Evolutionary conservation across 2,329 filamentous ascomycete genomes (phyloP), one percentile per base, ranked within the genome.

Genomic region (Epichloe brachyelytri): DNA sequence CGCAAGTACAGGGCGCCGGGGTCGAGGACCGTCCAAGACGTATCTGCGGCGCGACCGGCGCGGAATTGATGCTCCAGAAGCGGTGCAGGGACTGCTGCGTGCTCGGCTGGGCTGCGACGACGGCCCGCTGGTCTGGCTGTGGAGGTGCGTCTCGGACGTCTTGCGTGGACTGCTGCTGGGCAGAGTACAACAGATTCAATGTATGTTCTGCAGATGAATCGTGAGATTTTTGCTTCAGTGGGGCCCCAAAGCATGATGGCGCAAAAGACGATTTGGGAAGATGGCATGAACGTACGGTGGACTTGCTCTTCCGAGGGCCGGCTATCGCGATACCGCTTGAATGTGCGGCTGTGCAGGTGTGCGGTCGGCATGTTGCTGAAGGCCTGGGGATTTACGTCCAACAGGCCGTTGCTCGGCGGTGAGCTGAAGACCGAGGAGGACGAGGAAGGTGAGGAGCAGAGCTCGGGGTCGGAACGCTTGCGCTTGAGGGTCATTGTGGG

Each of bases 391-490:
- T 55, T 54, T 51, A 67, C 62, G 54, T 66, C 62, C 54, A 68
- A 64, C 26, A 58, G 60, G 33, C 66, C 58, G 47, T 62, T 54
- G 54, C 48, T 51, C 41, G 52, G 47, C 45, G 53, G 51, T 40
- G 55, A 57, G 5, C 63, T 57, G 33, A 67, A 65, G 55, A 20
- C 71, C 43, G 70, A 68, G 53, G 67, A 69, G 43, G 72, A 68
- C 10, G 75, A 64, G 6, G 63, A 65, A 48, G 70, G 72, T 37
- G 70, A 70, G 37, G 70, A 67, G 46, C 72, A 75, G 53, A 80
- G 68, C 61, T 80, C 77, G 20, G 77, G 77, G 51, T 75, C 71
- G 58, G 79, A 83, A 43, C 79, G 75, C 70, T 83, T 84, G 65
- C 80, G 79, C 63, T 83, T 84, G 60, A 80, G 67, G 26, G 73